Base-by-base conservation (phyloP, 2,329 filamentous ascomycete genomes). In the Apiospora hydei region DNA sequence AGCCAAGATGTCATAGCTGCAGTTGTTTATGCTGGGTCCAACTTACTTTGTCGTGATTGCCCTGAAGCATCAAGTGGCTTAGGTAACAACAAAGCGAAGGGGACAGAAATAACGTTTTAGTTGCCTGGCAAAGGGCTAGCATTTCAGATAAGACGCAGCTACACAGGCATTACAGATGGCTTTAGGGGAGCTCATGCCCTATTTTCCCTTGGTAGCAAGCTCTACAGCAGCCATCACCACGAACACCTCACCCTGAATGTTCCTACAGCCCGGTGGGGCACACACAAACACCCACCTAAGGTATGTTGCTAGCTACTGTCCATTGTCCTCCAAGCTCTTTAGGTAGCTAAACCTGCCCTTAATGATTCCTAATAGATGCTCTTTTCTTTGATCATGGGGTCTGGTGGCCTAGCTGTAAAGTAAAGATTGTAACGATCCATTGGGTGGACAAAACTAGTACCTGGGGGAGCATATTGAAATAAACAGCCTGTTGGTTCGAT, bases 401-500 rank as follows among this genome's bases (percentile, higher is more conserved):
- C 7, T 61, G 26, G 30, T 21, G 53, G 46, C 8, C 46, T 10
- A 61, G 16, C 30, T 34, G 41, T 43, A 3, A 43, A 43, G 41
- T 43, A 43, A 46, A 21, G 44, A 46, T 3, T 64, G 57, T 11
- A 6, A 7, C 34, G 57, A 41, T 41, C 34, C 34, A 34, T 13
- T 41, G 57, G 57, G 57, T 21, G 57, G 21, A 64, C 57, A 18
- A 24, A 64, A 41, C 21, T 64, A 64, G 38, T 64, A 14, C 57
- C 57, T 30, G 57, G 34, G 34, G 57, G 57, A 64, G 57, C 21
- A 13, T 21, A 38, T n/a, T n/a, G 57, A 64, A 41, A n/a, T 5
- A 5, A 3, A 18, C 57, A 64, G 18, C 34, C 21, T n/a, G 7
- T n/a, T 18, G 34, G 57, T 64, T 64, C 57, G 34, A 64, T 41